phyloP scores from a whole-genome alignment of 1,139 yeast species.

The Scheffersomyces illinoinensis region DNA sequence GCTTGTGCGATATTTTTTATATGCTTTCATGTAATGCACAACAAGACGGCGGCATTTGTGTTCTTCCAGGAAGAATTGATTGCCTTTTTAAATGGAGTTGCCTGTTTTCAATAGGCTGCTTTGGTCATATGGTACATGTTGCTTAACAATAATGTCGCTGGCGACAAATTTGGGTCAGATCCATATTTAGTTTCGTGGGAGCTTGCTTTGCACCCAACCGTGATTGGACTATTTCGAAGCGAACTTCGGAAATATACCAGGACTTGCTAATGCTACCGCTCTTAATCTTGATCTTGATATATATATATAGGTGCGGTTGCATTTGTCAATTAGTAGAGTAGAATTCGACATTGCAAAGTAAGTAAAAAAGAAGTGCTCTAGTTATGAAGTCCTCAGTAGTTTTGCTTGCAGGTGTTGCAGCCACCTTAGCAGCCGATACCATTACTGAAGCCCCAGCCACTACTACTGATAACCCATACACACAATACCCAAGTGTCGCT shows the following conservation, averaged over 20 bases:
- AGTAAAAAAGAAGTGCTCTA: background rate
- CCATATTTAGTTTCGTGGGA: background rate
- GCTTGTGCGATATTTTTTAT: background rate
- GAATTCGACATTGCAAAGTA: background rate
- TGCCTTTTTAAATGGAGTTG: background rate
- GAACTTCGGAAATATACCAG: background rate
- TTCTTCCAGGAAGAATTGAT: background rate
- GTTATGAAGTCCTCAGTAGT: background rate
- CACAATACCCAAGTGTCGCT: constrained; percentile 48
- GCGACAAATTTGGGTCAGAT: background rate
- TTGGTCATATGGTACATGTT: background rate
- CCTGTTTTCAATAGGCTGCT: background rate
- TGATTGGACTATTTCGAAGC: background rate
- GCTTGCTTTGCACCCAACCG: background rate
- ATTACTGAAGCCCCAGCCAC: background rate
- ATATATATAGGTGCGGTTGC: background rate
- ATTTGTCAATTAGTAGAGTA: background rate
- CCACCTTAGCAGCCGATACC: background rate
- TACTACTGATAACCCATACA: constrained; percentile 19
- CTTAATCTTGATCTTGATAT: background rate
- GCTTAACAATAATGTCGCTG: background rate
- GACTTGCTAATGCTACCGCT: background rate
- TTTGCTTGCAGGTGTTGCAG: background rate
- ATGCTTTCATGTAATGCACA: background rate
- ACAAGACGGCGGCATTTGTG: background rate